Evolutionary conservation across 2,329 filamentous ascomycete genomes (phyloP), one percentile per base, ranked within the genome.

Genomic region (Penicillium olsonii): DNA sequence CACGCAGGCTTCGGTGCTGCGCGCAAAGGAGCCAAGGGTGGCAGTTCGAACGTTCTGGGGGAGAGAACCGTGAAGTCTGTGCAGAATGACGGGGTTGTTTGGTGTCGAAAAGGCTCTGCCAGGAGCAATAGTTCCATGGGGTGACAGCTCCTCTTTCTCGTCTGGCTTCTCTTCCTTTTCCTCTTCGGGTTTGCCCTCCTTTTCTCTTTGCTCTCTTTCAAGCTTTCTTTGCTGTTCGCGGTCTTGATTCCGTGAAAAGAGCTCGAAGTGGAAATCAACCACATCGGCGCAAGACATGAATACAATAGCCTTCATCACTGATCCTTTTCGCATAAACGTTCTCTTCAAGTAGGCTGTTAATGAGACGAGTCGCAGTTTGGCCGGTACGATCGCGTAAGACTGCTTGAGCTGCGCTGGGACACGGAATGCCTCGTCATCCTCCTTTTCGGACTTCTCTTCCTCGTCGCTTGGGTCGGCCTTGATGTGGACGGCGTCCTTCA

Each of bases 201-300:
- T 48, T 2, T 59, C 45, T 34, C 22, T 33, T 29, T 31, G 29
- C 29, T 53, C 59, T 18, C 68, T 55, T 27, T 67, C 59, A 11
- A 59, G 59, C 26, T 61, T 60, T 33, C 62, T 57, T 34, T 41
- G 35, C 41, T 53, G 50, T 50, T 65, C 45, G 52, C 54, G 45
- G 12, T 59, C 54, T 15, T 66, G 56, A 42, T 71, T 69, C 15
- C 72, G 74, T 6, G 78, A 86, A 49, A 99, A 82, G 3, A 96
- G 75, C 53, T 95, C 88, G 68, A 91, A 97, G 69, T 97, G 92
- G 63, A 96, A 99, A 68, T 99, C 91, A 51, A 97, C 94, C 1
- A 90, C 94, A 68, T 99, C 94, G 17, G 94, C 92, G 64, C 94
- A 99, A 10, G 92, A 96, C 41, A 99, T 88, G 74, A 99, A 99